phyloP scores from a whole-genome alignment of 768 basidiomycete species.

The Collybia nuda region DNA sequence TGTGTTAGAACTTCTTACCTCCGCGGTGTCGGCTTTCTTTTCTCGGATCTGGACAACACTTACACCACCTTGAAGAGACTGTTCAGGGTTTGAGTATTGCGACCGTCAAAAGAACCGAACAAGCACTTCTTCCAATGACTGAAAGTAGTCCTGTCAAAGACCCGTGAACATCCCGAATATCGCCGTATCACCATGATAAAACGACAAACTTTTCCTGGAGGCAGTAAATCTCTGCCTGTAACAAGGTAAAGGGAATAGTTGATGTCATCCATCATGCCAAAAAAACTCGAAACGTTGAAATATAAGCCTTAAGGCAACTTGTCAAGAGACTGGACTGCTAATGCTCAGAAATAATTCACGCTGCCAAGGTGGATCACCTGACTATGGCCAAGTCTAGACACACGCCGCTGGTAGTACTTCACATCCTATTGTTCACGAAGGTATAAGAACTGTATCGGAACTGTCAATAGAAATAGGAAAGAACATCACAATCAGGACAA shows the following conservation, averaged over 20 bases:
- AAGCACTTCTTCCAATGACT: slow-evolving; percentile 72
- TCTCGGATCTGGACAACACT: slow-evolving; percentile 90
- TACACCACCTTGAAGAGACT: slow-evolving; percentile 86
- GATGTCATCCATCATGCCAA: slow-evolving; percentile 18
- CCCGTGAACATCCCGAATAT: slow-evolving; percentile 1
- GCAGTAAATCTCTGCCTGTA: slow-evolving; percentile 77
- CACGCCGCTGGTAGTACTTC: too few relatives aligned
- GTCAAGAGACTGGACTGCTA: too few relatives aligned
- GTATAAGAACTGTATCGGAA: too few relatives aligned
- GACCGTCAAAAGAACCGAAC: slow-evolving; percentile 3
- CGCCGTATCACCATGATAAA: neutral
- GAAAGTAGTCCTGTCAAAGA: slow-evolving; percentile 56
- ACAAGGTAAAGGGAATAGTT: slow-evolving; percentile 86
- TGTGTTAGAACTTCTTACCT: slow-evolving; percentile 46
- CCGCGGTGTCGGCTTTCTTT: slow-evolving; percentile 77
- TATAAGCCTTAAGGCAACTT: too few relatives aligned
- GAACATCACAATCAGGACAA: too few relatives aligned
- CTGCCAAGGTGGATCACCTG: too few relatives aligned
- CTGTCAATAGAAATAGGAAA: too few relatives aligned
- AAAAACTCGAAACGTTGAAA: too few relatives aligned
- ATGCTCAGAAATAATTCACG: too few relatives aligned
- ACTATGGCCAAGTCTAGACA: too few relatives aligned
- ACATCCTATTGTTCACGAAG: too few relatives aligned
- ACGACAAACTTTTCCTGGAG: slow-evolving; percentile 63
- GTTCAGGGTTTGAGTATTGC: slow-evolving; percentile 2